phyloP scores from a whole-genome alignment of 768 basidiomycete species.

The Boletus reticuloceps region DNA sequence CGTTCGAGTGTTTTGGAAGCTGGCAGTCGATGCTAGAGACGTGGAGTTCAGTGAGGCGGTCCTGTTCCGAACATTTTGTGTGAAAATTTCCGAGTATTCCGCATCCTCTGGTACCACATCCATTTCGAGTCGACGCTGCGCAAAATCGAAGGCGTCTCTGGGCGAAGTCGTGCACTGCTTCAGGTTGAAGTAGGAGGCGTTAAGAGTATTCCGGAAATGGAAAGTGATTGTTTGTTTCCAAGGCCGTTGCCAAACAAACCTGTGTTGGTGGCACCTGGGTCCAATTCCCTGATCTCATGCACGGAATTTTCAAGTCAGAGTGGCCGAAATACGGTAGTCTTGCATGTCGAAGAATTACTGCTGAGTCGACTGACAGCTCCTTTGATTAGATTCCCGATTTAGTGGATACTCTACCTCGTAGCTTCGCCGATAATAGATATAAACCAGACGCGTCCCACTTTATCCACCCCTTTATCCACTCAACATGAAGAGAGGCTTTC shows the following conservation, averaged over 20 bases:
- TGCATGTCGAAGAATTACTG: too few species aligned
- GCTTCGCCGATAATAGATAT: too few species aligned
- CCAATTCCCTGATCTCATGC: too few species aligned
- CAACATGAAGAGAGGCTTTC: slow-evolving; percentile 26
- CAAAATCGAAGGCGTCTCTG: neutral
- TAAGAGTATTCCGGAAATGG: slow-evolving; percentile 2
- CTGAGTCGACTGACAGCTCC: too few species aligned
- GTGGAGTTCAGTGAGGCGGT: slow-evolving; percentile 15
- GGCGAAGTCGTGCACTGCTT: neutral
- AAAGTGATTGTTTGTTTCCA: slow-evolving; percentile 17
- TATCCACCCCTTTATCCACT: neutral
- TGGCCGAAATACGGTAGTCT: too few species aligned
- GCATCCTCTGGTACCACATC: slow-evolving; percentile 11
- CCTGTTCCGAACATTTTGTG: slow-evolving; percentile 3
- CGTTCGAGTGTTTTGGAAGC: slow-evolving; percentile 9
- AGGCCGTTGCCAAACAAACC: slow-evolving; percentile 8
- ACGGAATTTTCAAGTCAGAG: too few species aligned
- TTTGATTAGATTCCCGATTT: too few species aligned
- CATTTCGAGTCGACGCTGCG: slow-evolving; percentile 10
- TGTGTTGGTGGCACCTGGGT: too few species aligned
- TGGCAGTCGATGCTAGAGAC: slow-evolving; percentile 1
- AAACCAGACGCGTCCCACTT: too few species aligned
- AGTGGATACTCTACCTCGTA: too few species aligned
- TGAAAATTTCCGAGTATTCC: slow-evolving; percentile 3
- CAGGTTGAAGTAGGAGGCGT: neutral